Evolutionary conservation across 176 grass and related monocot species (phyloP).

Genomic region (Musa troglodytarum): DNA sequence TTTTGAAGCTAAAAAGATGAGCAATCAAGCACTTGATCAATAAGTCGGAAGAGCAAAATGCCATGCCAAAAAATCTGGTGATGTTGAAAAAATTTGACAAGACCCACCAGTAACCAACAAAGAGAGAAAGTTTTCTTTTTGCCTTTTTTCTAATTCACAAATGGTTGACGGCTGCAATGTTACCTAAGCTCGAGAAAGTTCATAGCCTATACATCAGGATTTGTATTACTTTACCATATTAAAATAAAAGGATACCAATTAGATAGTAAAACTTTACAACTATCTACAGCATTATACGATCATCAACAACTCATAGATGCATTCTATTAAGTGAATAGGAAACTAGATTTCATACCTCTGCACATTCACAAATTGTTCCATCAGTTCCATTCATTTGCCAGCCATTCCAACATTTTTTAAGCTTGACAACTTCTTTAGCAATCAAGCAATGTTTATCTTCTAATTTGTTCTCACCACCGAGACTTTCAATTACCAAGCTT

Average conservation of each 20-base stretch:
- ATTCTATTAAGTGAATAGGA: neutral
- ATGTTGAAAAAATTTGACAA: neutral
- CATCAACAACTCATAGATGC: neutral
- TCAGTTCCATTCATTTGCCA: constrained; percentile 29
- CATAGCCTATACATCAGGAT: constrained; percentile 2
- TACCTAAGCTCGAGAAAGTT: too few species aligned
- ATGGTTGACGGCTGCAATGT: too few species aligned
- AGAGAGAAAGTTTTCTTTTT: neutral
- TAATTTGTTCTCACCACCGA: constrained; percentile 23
- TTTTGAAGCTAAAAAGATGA: neutral
- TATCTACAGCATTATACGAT: neutral
- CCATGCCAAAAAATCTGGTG: neutral
- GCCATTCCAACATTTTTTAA: constrained; percentile 62
- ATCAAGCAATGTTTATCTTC: constrained; percentile 58
- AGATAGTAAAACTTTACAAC: neutral
- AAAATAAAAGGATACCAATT: neutral
- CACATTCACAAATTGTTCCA: constrained; percentile 45
- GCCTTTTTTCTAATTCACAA: too few species aligned
- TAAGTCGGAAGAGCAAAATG: neutral
- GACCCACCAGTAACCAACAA: neutral
- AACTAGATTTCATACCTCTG: constrained; percentile 32
- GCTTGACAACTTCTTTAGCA: constrained; percentile 79
- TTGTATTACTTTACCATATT: constrained; percentile 9
- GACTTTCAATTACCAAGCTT: constrained; percentile 12
- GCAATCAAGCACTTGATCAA: neutral